Evolutionary conservation across 805 yeast genomes (phyloP).

Genomic region (Nakazawaea wickerhamii): DNA sequence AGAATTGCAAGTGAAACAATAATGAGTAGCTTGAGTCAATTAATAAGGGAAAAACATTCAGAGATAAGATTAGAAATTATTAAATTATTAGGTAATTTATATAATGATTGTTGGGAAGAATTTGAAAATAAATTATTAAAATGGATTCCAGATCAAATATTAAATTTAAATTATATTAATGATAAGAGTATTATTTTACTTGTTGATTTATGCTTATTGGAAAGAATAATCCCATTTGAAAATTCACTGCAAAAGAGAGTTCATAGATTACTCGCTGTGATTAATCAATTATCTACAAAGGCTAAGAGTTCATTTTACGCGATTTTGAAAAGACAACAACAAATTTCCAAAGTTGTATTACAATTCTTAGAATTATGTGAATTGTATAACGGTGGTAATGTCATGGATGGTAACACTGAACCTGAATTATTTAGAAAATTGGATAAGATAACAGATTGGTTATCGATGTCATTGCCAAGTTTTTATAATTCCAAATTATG

Average conservation of each 20-base stretch:
- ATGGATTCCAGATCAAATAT: constrained; percentile 59
- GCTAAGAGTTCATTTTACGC: constrained; percentile 65
- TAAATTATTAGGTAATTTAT: constrained; percentile 47
- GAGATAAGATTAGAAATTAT: constrained; percentile 61
- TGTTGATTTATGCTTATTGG: constrained; percentile 59
- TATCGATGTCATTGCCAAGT: constrained; percentile 52
- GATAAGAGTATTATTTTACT: constrained; percentile 58
- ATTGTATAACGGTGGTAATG: constrained; percentile 29
- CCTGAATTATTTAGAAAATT: constrained; percentile 28
- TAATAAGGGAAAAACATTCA: constrained; percentile 66
- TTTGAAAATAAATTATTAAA: constrained; percentile 26
- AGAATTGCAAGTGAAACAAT: constrained; percentile 43
- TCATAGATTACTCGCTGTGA: constrained; percentile 44
- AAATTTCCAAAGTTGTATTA: constrained; percentile 44
- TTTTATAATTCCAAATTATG: constrained; percentile 42
- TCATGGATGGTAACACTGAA: constrained; percentile 19
- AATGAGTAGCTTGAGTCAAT: constrained; percentile 49
- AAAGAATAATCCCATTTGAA: constrained; percentile 54
- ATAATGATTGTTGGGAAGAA: constrained; percentile 38
- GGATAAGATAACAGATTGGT: constrained; percentile 57
- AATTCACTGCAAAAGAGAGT: constrained; percentile 42
- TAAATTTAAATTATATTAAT: constrained; percentile 69
- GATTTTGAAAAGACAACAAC: constrained; percentile 62
- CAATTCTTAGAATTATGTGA: constrained; percentile 48
- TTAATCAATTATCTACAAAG: constrained; percentile 45